A percentile compares a stretch with the other conserved stretches of the same genome.
Conservation (phyloP, 306 rosid genomes). For the Erythrophleum fordii region DNA sequence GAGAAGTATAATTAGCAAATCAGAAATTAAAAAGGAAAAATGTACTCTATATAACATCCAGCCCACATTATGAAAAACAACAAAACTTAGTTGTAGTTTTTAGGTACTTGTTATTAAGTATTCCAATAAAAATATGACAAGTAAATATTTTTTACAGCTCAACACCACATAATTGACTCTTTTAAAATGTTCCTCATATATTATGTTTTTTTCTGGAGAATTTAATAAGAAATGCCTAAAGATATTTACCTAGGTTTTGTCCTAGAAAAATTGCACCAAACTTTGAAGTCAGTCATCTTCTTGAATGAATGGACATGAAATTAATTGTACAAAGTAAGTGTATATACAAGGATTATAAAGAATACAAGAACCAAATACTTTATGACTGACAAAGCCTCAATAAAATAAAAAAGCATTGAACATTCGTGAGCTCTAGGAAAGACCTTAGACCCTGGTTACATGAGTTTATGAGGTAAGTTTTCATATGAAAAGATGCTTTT, state of each 20-base stretch:
- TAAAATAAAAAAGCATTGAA: neutral
- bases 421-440: neutral
- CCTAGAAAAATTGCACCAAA: neutral
- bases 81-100: neutral
- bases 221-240: neutral
- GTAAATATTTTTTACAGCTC: neutral
- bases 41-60: neutral
- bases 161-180: neutral
- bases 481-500: neutral
- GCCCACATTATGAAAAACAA: neutral
- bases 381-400: neutral
- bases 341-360: neutral
- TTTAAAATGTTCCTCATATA: too few species aligned
- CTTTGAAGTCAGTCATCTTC: neutral
- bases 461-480: neutral
- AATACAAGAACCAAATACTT: neutral
- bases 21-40: neutral
- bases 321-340: neutral
- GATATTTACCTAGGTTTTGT: neutral
- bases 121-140: neutral
- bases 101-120: neutral
- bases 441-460: neutral
- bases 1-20: conserved; percentile 14
- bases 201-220: too few species aligned
- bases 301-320: neutral